Conservation (phyloP, 192 early-diverging fungal species). For the Coemansia reversa region DNA sequence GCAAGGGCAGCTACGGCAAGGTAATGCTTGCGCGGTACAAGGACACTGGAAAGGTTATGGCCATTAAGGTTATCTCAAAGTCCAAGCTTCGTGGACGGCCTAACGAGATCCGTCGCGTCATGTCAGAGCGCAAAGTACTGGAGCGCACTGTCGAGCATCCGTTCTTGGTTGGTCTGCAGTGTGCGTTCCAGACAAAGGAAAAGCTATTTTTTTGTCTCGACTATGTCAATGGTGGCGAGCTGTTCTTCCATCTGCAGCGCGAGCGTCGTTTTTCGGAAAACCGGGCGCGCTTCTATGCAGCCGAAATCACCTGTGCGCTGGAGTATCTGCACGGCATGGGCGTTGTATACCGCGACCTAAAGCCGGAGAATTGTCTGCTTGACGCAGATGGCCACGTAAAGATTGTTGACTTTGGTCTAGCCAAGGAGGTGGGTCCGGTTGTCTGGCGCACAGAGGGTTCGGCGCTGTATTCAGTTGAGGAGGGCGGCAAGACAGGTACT, state of each 20-base stretch:
- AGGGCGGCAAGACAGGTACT: conserved; percentile 64
- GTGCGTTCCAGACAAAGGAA: conserved; percentile 71
- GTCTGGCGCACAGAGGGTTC: conserved; percentile 79
- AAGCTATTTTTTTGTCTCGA: conserved; percentile 75
- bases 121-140: conserved; percentile 67
- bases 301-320: conserved; percentile 57
- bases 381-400: conserved; percentile 77
- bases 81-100: conserved; percentile 64
- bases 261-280: conserved; percentile 65
- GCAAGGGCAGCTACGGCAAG: conserved; percentile 76
- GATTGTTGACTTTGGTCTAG: conserved; percentile 94
- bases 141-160: conserved; percentile 57
- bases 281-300: conserved; percentile 61
- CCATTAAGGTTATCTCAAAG: conserved; percentile 75
- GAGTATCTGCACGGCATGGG: conserved; percentile 87
- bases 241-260: conserved; percentile 72
- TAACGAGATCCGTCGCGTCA: conserved; percentile 62
- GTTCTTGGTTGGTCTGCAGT: conserved; percentile 71
- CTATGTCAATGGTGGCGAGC: conserved; percentile 76
- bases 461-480: conserved; percentile 51
- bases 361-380: conserved; percentile 85
- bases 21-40: conserved; percentile 75
- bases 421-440: conserved; percentile 68
- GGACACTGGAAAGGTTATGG: conserved; percentile 64
- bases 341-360: conserved; percentile 84